Conservation (phyloP, 164 flowering plant genomes). For the Vitis rotundifolia region DNA sequence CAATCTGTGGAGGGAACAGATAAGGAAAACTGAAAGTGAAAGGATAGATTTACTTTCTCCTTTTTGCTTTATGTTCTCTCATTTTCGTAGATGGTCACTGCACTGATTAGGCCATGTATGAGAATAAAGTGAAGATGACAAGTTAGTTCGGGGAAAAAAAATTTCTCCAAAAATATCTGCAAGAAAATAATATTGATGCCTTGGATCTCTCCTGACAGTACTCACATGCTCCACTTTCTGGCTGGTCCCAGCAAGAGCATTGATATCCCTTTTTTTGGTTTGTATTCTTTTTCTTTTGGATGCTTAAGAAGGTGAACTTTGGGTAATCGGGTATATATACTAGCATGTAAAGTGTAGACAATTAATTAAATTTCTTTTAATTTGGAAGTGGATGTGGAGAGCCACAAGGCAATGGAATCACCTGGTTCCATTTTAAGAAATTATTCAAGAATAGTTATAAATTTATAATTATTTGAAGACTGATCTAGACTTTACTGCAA, state of each 20-base stretch:
- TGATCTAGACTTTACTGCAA: too few species aligned
- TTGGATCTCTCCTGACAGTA: slow-evolving; percentile 18
- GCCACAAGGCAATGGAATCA: too few species aligned
- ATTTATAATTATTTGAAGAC: too few species aligned
- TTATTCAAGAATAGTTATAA: too few species aligned
- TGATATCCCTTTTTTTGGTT: neutral
- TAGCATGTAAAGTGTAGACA: too few species aligned
- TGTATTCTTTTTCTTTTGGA: neutral
- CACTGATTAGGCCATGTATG: neutral
- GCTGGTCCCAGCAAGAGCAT: slow-evolving; percentile 20
- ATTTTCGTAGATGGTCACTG: slow-evolving; percentile 1
- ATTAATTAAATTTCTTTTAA: too few species aligned
- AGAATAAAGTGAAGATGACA: slow-evolving; percentile 6
- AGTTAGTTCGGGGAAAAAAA: neutral
- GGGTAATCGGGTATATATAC: too few species aligned
- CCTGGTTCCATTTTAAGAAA: too few species aligned
- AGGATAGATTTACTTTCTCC: neutral
- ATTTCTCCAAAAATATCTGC: slow-evolving; percentile 1
- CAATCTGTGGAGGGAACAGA: neutral
- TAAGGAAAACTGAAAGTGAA: neutral
- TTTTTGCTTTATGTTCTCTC: neutral
- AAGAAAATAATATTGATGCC: slow-evolving; percentile 6
- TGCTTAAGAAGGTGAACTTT: slow-evolving; percentile 7
- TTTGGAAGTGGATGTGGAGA: too few species aligned
- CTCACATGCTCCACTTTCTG: slow-evolving; percentile 24